phyloP scores from a whole-genome alignment of 169 alveolate species.

The Plasmodium vivax region DNA sequence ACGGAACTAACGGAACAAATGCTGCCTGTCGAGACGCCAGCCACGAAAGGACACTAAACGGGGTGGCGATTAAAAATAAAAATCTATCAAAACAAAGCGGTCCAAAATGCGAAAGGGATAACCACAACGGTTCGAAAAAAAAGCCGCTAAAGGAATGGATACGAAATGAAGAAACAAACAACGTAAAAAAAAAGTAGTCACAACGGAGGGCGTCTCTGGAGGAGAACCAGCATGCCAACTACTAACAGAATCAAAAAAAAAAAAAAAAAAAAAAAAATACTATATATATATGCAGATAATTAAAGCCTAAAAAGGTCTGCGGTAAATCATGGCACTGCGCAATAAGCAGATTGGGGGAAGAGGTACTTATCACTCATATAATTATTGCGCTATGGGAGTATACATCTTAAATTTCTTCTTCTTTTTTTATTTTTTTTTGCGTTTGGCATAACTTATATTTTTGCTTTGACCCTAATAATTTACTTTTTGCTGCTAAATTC shows the following conservation, averaged over 20 bases:
- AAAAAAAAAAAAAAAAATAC: not conserved
- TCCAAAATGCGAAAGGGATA: not conserved
- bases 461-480: not conserved
- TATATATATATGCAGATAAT: not conserved
- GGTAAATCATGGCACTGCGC: not conserved
- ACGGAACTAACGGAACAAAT: not conserved
- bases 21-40: not conserved
- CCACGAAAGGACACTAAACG: not conserved
- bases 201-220: not conserved
- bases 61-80: not conserved
- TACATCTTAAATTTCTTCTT: not conserved
- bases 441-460: not conserved
- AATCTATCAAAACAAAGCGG: not conserved
- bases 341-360: not conserved
- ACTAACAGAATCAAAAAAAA: not conserved
- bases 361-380: not conserved
- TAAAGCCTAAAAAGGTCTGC: not conserved
- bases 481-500: not conserved
- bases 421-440: not conserved
- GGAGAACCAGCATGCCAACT: not conserved
- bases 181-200: not conserved
- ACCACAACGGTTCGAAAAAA: not conserved
- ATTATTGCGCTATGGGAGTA: not conserved
- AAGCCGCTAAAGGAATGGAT: not conserved
- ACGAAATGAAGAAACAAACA: not conserved